A percentile compares a stretch with the other conserved stretches of the same genome.
Conservation (phyloP, 2,329 filamentous ascomycete genomes). For the Elsinoe ampelina region DNA sequence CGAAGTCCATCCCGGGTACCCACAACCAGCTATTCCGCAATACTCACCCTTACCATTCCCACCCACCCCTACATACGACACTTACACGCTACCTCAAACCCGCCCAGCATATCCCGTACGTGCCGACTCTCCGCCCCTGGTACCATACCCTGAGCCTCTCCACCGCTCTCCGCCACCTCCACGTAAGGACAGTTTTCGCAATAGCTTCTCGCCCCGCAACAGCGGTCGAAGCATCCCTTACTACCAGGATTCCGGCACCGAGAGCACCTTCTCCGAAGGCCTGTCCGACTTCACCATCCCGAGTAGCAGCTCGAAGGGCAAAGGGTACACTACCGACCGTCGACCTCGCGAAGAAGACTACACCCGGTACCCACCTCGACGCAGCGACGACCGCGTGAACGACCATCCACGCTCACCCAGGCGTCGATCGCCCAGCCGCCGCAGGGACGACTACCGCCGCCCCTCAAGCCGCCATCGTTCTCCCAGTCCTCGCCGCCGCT, state of each 20-base stretch:
- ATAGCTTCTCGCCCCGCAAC: conserved; percentile 12
- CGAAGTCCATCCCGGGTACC: no score
- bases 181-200: conserved; percentile 13
- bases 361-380: not conserved
- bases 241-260: not conserved
- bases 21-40: no score
- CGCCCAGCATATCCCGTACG: not conserved
- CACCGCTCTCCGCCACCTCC: not conserved
- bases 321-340: not conserved
- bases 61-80: no score
- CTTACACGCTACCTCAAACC: not conserved
- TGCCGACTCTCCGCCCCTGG: not conserved
- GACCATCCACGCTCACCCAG: not conserved
- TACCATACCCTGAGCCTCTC: not conserved
- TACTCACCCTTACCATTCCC: no score
- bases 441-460: not conserved
- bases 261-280: not conserved
- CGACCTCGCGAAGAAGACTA: not conserved
- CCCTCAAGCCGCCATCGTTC: no score
- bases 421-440: no score
- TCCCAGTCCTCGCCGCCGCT: not conserved
- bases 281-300: not conserved
- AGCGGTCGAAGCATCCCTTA: not conserved
- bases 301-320: not conserved
- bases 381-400: not conserved